Conservation (phyloP, 768 basidiomycete genomes). For the Trametes meyenii region DNA sequence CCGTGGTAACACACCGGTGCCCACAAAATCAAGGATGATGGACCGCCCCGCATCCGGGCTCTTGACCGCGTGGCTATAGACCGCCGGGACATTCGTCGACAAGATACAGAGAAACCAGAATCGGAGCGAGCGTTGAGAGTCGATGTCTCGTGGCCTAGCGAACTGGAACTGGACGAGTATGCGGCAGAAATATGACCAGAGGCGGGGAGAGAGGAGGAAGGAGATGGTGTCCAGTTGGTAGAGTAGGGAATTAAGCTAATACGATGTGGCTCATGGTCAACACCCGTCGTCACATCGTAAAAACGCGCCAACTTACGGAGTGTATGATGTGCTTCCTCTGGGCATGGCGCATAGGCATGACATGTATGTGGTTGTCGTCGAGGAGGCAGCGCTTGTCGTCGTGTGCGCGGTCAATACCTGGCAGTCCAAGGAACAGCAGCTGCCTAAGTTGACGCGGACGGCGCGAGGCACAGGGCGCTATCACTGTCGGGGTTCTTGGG, state of each 20-base stretch:
- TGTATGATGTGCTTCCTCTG: conserved; percentile 36
- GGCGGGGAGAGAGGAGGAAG: conserved; percentile 73
- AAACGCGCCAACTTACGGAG: conserved; percentile 25
- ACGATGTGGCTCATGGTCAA: not conserved
- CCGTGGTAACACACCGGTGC: conserved; percentile 58
- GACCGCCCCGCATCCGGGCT: conserved; percentile 59
- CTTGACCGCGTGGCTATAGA: conserved; percentile 63
- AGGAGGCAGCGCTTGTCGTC: conserved; percentile 4
- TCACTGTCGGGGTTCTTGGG: not conserved
- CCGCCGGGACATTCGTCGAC: conserved; percentile 56
- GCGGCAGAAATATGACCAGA: conserved; percentile 58
- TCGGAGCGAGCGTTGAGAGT: conserved; percentile 64
- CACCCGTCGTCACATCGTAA: not conserved
- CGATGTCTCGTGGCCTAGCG: conserved; percentile 67
- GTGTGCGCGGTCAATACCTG: conserved; percentile 7
- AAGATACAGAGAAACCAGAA: conserved; percentile 65
- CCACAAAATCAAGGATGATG: conserved; percentile 78
- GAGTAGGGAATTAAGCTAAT: conserved; percentile 67
- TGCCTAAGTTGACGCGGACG: not conserved
- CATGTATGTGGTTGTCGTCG: conserved; percentile 27
- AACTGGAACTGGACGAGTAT: conserved; percentile 65
- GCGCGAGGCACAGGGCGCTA: not conserved
- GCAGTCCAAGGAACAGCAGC: conserved; percentile 3
- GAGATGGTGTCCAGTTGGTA: conserved; percentile 77
- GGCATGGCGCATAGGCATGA: conserved; percentile 37